Evolutionary conservation across 2,329 filamentous ascomycete species (phyloP).

Genomic region (Botrytis fabae): DNA sequence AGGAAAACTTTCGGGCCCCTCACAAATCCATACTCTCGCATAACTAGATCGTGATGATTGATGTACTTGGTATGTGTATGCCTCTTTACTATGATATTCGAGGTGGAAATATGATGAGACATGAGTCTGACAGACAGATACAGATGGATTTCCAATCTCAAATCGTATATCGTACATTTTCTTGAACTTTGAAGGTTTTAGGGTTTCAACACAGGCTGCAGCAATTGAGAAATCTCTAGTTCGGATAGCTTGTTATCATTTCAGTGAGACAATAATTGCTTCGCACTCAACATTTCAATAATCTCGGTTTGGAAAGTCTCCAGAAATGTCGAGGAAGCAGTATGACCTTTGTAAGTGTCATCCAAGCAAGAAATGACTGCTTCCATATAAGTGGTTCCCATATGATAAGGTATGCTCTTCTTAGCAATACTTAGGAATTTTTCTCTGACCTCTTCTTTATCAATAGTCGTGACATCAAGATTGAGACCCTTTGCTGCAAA

Average conservation of each 20-base stretch:
- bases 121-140: background rate
- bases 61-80: background rate
- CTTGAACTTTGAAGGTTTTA: background rate
- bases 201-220: background rate
- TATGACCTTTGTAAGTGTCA: background rate
- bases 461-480: background rate
- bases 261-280: background rate
- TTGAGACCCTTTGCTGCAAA: background rate
- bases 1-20: background rate
- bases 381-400: background rate
- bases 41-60: background rate
- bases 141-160: background rate
- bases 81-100: background rate
- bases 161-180: background rate
- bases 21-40: background rate
- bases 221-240: background rate
- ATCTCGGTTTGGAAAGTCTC: background rate
- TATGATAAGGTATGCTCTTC: background rate
- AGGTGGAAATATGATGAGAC: background rate
- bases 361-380: background rate
- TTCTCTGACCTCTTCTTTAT: background rate
- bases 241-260: background rate
- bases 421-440: background rate
- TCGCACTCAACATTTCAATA: background rate
- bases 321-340: background rate